Evolutionary conservation across 345 rosid species (phyloP).

Genomic region (Erucastrum elatum): DNA sequence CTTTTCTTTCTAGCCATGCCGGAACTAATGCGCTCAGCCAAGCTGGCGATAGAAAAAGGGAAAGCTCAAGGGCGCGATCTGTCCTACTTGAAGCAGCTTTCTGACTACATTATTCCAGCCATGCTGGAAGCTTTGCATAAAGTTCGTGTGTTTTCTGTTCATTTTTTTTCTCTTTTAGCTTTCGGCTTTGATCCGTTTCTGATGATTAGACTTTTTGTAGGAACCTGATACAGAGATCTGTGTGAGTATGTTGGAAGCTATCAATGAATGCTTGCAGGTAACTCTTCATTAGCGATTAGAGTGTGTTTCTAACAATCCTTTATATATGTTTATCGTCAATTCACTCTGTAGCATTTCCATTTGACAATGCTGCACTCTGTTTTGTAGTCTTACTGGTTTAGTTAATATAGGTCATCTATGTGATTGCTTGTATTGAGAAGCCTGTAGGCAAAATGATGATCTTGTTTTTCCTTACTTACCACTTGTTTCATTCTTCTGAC

Average conservation of each 20-base stretch:
- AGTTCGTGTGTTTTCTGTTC: conserved; percentile 45
- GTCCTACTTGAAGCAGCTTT: conserved; percentile 85
- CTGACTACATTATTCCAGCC: conserved; percentile 91
- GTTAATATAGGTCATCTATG: background rate
- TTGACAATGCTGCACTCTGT: conserved; percentile 2
- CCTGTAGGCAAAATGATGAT: background rate
- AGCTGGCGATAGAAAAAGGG: conserved; percentile 94
- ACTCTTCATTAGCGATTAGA: background rate
- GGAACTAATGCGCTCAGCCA: conserved; percentile 90
- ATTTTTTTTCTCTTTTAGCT: background rate
- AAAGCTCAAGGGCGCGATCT: conserved; percentile 81
- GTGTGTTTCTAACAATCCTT: background rate
- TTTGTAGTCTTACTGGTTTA: conserved; percentile 3
- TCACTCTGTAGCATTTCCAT: background rate
- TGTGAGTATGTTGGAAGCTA: conserved; percentile 93
- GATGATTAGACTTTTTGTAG: conserved; percentile 49
- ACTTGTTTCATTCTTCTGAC: background rate
- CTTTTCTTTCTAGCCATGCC: conserved; percentile 78
- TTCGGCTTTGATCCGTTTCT: background rate
- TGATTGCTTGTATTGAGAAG: conserved; percentile 1
- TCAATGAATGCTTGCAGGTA: conserved; percentile 98
- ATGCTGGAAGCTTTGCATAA: conserved; percentile 94
- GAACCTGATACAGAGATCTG: conserved; percentile 98
- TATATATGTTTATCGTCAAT: background rate
- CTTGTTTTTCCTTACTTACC: background rate